Conservation (phyloP, 2,329 filamentous ascomycete genomes). For the Fusarium citri region DNA sequence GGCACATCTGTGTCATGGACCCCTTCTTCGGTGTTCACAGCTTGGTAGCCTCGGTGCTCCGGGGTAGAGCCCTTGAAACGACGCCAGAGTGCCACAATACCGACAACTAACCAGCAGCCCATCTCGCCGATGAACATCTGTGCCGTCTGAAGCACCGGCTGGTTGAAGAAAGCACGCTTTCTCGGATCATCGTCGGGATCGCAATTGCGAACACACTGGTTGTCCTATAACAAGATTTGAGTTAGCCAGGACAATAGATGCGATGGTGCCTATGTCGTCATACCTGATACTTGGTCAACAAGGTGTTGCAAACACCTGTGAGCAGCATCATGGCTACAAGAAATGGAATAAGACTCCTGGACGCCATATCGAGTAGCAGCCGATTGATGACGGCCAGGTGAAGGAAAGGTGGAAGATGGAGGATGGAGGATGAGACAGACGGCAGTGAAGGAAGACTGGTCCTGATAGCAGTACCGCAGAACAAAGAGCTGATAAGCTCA, state of each 20-base stretch:
- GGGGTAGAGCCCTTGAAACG: conserved; percentile 62
- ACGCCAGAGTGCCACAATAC: conserved; percentile 73
- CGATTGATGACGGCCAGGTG: conserved; percentile 3
- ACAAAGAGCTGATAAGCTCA: conserved; percentile 41
- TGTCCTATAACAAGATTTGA: conserved; percentile 70
- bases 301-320: conserved; percentile 95
- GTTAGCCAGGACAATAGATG: conserved; percentile 5
- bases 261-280: conserved; percentile 41
- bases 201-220: conserved; percentile 96
- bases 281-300: conserved; percentile 96
- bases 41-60: conserved; percentile 70
- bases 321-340: conserved; percentile 96
- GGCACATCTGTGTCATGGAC: conserved; percentile 60
- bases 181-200: conserved; percentile 71
- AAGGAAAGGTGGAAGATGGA: conserved; percentile 1
- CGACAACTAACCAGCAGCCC: conserved; percentile 94
- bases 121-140: conserved; percentile 99
- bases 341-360: conserved; percentile 79
- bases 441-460: not conserved
- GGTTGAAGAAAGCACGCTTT: conserved; percentile 82
- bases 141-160: conserved; percentile 94
- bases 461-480: conserved; percentile 19
- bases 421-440: conserved; percentile 7
- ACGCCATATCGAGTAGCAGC: conserved; percentile 68
- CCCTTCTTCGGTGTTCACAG: conserved; percentile 65